These are phyloP conservation scores for Aspergillus sp. DNA, from an alignment of 2,329 filamentous ascomycete species.

Conservation along the genomic window DNA sequence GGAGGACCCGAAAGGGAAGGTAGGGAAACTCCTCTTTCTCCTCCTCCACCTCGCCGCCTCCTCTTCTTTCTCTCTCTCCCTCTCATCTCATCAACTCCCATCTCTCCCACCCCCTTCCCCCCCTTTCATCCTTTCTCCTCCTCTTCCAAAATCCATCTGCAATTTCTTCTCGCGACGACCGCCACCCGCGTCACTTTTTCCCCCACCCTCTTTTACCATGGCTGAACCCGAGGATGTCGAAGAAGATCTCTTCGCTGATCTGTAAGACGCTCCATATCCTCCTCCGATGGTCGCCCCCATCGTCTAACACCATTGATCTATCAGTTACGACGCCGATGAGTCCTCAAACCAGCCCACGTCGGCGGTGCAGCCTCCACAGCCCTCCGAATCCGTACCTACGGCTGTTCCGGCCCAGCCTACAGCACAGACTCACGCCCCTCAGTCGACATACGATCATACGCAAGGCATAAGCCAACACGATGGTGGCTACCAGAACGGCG, in stretches of 20 bases:
- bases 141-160: neutral
- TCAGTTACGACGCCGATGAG: constrained; percentile 68
- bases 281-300: neutral
- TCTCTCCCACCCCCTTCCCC: constrained; percentile 9
- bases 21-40: neutral
- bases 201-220: constrained; percentile 52
- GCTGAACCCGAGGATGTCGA: constrained; percentile 79
- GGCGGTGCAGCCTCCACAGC: constrained; percentile 37
- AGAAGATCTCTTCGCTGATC: constrained; percentile 92
- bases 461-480: constrained; percentile 24
- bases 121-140: neutral
- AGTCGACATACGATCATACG: constrained; percentile 24
- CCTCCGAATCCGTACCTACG: constrained; percentile 33
- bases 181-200: neutral
- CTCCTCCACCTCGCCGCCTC: constrained; percentile 2
- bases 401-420: constrained; percentile 27
- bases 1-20: neutral
- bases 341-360: constrained; percentile 37
- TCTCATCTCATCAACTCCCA: constrained; percentile 3
- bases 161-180: neutral
- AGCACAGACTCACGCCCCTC: constrained; percentile 31
- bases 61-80: constrained; percentile 14
- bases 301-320: constrained; percentile 13
- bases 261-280: constrained; percentile 59
- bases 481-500: constrained; percentile 24